Conservation (phyloP, 495 filamentous ascomycete genomes). For the Sordaria brevicollis region DNA sequence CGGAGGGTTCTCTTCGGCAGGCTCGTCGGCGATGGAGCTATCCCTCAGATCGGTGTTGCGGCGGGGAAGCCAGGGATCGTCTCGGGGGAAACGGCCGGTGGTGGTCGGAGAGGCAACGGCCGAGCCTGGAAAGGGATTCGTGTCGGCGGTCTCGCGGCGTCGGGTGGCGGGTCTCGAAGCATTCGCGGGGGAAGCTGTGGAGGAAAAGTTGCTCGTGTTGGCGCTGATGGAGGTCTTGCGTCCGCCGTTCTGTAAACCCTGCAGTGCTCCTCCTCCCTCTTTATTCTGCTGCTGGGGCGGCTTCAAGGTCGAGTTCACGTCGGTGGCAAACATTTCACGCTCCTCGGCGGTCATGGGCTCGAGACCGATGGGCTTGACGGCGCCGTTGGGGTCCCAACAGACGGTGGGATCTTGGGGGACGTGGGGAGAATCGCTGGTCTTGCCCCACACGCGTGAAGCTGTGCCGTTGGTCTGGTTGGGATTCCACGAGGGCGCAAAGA, state of each 20-base stretch:
- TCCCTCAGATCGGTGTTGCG: constrained; percentile 54
- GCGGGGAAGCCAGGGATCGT: constrained; percentile 54
- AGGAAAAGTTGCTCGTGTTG: constrained; percentile 31
- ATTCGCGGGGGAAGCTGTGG: constrained; percentile 51
- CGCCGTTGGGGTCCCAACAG: constrained; percentile 83
- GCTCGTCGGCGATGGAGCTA: constrained; percentile 37
- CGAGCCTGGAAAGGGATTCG: constrained; percentile 50
- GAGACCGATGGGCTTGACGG: constrained; percentile 60
- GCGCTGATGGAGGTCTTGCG: constrained; percentile 73
- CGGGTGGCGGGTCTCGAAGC: constrained; percentile 58
- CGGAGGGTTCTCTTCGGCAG: constrained; percentile 26
- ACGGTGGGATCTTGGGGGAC: constrained; percentile 45
- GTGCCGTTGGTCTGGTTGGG: constrained; percentile 55
- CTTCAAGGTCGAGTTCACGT: constrained; percentile 90
- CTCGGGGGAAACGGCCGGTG: constrained; percentile 36
- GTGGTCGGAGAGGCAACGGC: constrained; percentile 40
- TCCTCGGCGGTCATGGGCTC: constrained; percentile 74
- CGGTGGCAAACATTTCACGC: constrained; percentile 70
- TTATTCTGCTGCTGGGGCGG: constrained; percentile 63
- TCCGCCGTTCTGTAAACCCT: constrained; percentile 35
- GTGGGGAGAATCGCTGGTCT: constrained; percentile 56
- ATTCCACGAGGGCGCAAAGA: constrained; percentile 69
- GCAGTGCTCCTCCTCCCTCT: constrained; percentile 41
- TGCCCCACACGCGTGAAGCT: constrained; percentile 63
- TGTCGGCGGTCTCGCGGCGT: constrained; percentile 82